Evolutionary conservation across 371 early-diverging fungal genomes (phyloP), one percentile per base, ranked within the genome.

Genomic region (Mucor velutinosus): DNA sequence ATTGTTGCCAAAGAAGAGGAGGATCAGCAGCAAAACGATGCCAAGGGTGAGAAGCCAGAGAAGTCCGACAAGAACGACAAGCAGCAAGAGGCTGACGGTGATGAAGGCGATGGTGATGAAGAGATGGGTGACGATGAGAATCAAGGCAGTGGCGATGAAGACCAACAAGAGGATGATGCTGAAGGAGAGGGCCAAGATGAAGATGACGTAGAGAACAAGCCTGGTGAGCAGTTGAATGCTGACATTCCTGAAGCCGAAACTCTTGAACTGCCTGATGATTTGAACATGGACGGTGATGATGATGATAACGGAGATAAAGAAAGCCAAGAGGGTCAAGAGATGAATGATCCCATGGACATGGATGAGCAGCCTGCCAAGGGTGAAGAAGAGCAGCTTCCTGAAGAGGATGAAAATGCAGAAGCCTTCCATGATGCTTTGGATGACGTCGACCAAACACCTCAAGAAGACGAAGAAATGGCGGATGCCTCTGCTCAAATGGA

Each of bases 1-100:
- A 87, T 85, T 82, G 91, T 86, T 56, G 90, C 89, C 45, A 88
- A 90, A 79, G 92, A 86, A 70, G 80, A 78, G 74, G 80, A 88
- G 49, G 88, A 82, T 25, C 64, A 78, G 72, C 63, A 77, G 71
- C 65, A 78, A 41, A 70, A 67, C 23, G 73, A 74, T 49, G 47
- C 62, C 6, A 76, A 74, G 49, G 79, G 77, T 15, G 77, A 83
- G 53, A 64, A 73, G 17, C 74, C 73, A 12, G 77, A 78, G 4
- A 65, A 65, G 53, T 17, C 67, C 41, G 65, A 65, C 12, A 68
- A 77, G 47, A 64, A 65, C n/a, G 65, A 64, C 14, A 66, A 70
- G 7, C 71, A 73, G 32, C 77, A 76, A 61, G 77, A 81, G 29
- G 71, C 78, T 7, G 79, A 84, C 29, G 86, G 87, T 21, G 84